Percentiles rank a stretch among this genome's conserved stretches.
Evolutionary conservation across 805 yeast genomes (phyloP).

Genomic region (Saccharomyces kudriavzevii): DNA sequence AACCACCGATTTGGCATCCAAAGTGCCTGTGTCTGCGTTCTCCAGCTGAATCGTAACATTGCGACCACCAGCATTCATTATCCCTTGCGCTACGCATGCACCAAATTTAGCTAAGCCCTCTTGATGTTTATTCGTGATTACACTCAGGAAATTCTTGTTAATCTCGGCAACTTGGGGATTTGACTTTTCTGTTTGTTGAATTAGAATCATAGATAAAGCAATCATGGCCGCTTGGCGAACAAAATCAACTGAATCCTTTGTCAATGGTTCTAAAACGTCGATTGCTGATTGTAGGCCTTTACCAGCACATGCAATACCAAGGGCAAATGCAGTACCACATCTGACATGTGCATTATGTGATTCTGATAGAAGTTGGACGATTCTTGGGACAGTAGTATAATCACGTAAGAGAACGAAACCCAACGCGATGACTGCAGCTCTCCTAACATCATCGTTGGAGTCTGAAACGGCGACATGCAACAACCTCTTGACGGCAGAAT

Average conservation of each 20-base stretch:
- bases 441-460: slow-evolving; percentile 90
- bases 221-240: slow-evolving; percentile 97
- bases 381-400: slow-evolving; percentile 87
- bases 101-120: slow-evolving; percentile 97
- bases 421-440: slow-evolving; percentile 86
- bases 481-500: slow-evolving; percentile 74
- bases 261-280: slow-evolving; percentile 84
- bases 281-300: slow-evolving; percentile 81
- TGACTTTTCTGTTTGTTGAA: slow-evolving; percentile 78
- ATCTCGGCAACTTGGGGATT: slow-evolving; percentile 73
- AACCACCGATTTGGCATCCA: slow-evolving; percentile 84
- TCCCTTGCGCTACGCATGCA: slow-evolving; percentile 94
- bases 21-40: slow-evolving; percentile 78
- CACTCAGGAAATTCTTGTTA: slow-evolving; percentile 63
- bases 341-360: slow-evolving; percentile 97
- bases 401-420: slow-evolving; percentile 89
- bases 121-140: slow-evolving; percentile 82
- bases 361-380: slow-evolving; percentile 85
- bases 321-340: slow-evolving; percentile 95
- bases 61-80: slow-evolving; percentile 97
- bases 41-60: slow-evolving; percentile 91
- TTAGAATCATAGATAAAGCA: slow-evolving; percentile 83
- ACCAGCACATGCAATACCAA: slow-evolving; percentile 96
- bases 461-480: slow-evolving; percentile 94
- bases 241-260: slow-evolving; percentile 90